Conservation (phyloP, 2,329 filamentous ascomycete species). For the Rugonectria rugulosa region DNA sequence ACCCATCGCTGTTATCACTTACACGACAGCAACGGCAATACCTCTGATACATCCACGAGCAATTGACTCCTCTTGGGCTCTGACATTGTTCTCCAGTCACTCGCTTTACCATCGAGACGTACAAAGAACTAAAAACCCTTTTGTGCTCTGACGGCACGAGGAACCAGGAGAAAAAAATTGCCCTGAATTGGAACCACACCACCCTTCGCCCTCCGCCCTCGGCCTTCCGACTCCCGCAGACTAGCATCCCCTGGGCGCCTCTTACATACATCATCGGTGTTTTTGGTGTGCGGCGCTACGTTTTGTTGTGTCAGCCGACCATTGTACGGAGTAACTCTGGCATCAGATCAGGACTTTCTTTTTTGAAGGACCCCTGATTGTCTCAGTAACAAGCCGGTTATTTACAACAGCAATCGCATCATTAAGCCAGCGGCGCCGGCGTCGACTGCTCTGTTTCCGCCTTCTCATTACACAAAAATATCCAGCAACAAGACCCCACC, state of each 20-base stretch:
- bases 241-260: slow-evolving; percentile 15
- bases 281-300: slow-evolving; percentile 12
- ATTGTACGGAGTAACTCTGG: neutral
- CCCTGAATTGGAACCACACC: slow-evolving; percentile 9
- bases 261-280: slow-evolving; percentile 16
- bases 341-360: slow-evolving; percentile 6
- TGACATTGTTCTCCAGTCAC: slow-evolving; percentile 14
- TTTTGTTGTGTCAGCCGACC: slow-evolving; percentile 16
- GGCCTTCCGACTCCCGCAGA: slow-evolving; percentile 21
- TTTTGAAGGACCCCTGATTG: neutral
- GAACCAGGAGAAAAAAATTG: slow-evolving; percentile 19
- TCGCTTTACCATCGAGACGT: slow-evolving; percentile 21
- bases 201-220: slow-evolving; percentile 21
- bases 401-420: slow-evolving; percentile 7
- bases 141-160: neutral
- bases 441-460: slow-evolving; percentile 12
- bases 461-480: slow-evolving; percentile 9
- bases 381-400: neutral
- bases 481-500: slow-evolving; percentile 1
- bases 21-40: slow-evolving; percentile 11
- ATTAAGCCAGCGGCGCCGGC: slow-evolving; percentile 17
- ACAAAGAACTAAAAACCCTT: neutral
- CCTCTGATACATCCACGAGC: neutral
- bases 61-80: slow-evolving; percentile 3
- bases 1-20: slow-evolving; percentile 14